These are phyloP conservation scores for Torulaspora microellipsoides DNA, from an alignment of 805 yeast species.

Conservation along the genomic window DNA sequence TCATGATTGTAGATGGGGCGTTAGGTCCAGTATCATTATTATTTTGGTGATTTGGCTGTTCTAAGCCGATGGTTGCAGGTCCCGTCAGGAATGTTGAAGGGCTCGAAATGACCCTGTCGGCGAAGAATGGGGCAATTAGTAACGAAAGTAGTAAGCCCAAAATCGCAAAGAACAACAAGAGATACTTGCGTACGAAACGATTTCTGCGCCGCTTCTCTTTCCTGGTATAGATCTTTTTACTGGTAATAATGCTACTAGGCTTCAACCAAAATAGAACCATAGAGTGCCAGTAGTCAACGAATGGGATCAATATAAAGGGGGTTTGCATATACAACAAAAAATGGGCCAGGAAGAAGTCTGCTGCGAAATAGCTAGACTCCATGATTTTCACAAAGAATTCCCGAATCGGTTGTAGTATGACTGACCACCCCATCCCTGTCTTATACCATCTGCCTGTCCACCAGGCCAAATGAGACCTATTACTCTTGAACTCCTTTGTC, in stretches of 20 bases:
- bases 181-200: constrained; percentile 42
- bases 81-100: constrained; percentile 20
- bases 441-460: constrained; percentile 74
- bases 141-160: constrained; percentile 39
- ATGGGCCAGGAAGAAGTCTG: constrained; percentile 59
- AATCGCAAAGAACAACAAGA: constrained; percentile 42
- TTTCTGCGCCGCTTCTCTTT: constrained; percentile 40
- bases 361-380: constrained; percentile 65
- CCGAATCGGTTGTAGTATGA: constrained; percentile 58
- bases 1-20: constrained; percentile 46
- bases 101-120: constrained; percentile 28
- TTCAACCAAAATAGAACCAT: constrained; percentile 63
- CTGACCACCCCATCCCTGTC: constrained; percentile 57
- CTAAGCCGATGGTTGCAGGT: constrained; percentile 36
- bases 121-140: constrained; percentile 47
- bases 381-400: constrained; percentile 59
- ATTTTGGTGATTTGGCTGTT: constrained; percentile 58
- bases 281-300: constrained; percentile 62
- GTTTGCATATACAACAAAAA: constrained; percentile 51
- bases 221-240: constrained; percentile 37
- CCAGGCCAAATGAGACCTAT: constrained; percentile 63
- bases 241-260: constrained; percentile 42
- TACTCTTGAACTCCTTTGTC: constrained; percentile 59
- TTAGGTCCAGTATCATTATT: constrained; percentile 62
- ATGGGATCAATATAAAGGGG: constrained; percentile 60